Evolutionary conservation across 257 asterid genomes (phyloP).

Genomic region (Ophiorrhiza pumila): DNA sequence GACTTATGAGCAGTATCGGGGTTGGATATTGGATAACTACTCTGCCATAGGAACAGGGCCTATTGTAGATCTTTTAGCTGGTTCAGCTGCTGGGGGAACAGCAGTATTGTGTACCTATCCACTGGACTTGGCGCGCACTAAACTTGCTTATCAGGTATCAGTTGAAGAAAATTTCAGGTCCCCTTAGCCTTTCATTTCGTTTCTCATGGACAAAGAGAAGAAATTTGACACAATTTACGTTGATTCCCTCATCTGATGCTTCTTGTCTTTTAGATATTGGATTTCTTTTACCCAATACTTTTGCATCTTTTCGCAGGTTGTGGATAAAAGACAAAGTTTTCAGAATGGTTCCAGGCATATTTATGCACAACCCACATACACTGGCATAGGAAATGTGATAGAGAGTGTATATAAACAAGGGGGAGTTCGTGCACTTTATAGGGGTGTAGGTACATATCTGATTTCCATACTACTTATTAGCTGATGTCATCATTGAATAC

Average conservation of each 20-base stretch:
- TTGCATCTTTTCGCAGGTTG: conserved; percentile 40
- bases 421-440: conserved; percentile 78
- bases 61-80: conserved; percentile 90
- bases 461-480: neutral
- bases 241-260: neutral
- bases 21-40: conserved; percentile 68
- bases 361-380: conserved; percentile 52
- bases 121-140: conserved; percentile 94
- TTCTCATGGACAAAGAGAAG: neutral
- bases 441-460: conserved; percentile 74
- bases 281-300: neutral
- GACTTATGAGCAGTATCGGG: conserved; percentile 88
- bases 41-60: conserved; percentile 81
- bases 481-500: neutral
- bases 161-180: neutral
- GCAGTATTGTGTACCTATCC: conserved; percentile 99
- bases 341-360: conserved; percentile 35
- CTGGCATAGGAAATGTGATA: conserved; percentile 70
- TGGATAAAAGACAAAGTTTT: conserved; percentile 45
- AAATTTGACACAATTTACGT: neutral
- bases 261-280: neutral
- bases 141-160: conserved; percentile 94
- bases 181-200: neutral
- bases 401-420: conserved; percentile 73
- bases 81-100: conserved; percentile 96